phyloP scores from a whole-genome alignment of 129 eudicot species.

The Artemisia annua region DNA sequence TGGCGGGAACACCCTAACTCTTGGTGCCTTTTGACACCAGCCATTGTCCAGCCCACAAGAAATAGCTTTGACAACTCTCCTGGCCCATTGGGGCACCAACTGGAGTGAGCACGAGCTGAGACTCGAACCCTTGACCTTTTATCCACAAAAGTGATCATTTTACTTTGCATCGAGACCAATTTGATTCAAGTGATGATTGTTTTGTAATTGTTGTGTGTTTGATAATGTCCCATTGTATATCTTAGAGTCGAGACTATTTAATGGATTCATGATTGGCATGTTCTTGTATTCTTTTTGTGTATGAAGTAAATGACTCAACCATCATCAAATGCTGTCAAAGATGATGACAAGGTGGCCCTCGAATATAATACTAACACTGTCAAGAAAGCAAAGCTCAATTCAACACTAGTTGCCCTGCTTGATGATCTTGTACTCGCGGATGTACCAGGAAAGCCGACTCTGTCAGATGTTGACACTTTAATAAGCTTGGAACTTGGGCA shows the following conservation, averaged over 20 bases:
- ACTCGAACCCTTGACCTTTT: too few species aligned
- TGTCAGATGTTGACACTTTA: conserved; percentile 86
- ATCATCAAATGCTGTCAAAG: conserved; percentile 27
- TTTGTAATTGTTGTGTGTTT: conserved; percentile 5
- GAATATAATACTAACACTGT: conserved; percentile 59
- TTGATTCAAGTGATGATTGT: background rate
- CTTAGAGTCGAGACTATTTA: background rate
- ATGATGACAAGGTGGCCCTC: conserved; percentile 36
- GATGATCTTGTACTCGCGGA: conserved; percentile 85
- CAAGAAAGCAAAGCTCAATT: conserved; percentile 67
- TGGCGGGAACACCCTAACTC: too few species aligned
- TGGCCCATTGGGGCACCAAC: too few species aligned
- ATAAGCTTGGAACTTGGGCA: conserved; percentile 84
- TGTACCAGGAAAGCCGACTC: conserved; percentile 70
- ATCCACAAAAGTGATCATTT: too few species aligned
- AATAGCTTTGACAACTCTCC: too few species aligned
- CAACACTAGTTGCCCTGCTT: conserved; percentile 76
- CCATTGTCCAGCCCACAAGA: too few species aligned
- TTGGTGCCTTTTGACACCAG: too few species aligned
- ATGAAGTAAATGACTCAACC: conserved; percentile 29
- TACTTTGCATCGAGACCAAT: too few species aligned
- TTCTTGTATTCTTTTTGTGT: background rate
- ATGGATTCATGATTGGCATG: too few species aligned
- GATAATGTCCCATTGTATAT: conserved; percentile 21
- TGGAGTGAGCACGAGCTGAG: too few species aligned